Percentiles rank a stretch among this genome's conserved stretches.
phyloP scores from a whole-genome alignment of 257 asterid genomes.

The Penstemon davidsonii region DNA sequence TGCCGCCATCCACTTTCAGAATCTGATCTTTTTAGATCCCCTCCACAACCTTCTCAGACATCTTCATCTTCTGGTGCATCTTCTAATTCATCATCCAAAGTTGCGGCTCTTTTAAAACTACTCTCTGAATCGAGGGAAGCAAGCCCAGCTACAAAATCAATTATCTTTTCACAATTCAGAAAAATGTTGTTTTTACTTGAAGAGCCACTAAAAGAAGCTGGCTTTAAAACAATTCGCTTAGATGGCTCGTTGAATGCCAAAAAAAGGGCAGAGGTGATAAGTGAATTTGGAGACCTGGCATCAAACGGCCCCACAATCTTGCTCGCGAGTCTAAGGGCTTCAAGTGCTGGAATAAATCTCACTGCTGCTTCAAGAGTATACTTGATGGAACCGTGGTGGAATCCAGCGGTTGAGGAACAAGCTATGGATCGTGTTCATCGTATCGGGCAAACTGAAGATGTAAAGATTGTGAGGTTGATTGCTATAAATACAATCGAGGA shows the following conservation, averaged over 20 bases:
- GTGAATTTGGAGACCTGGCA: constrained; percentile 53
- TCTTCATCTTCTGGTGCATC: constrained; percentile 24
- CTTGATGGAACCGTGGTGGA: constrained; percentile 97
- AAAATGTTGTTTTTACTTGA: constrained; percentile 75
- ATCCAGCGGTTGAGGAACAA: constrained; percentile 92
- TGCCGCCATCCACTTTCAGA: constrained; percentile 72
- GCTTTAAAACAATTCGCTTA: constrained; percentile 63
- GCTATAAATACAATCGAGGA: constrained; percentile 77
- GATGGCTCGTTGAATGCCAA: constrained; percentile 80
- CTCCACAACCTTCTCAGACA: constrained; percentile 48
- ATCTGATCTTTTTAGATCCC: constrained; percentile 63
- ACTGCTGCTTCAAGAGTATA: constrained; percentile 81
- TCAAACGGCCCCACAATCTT: constrained; percentile 73
- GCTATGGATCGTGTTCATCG: constrained; percentile 97
- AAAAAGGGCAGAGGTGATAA: constrained; percentile 57
- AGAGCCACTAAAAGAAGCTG: constrained; percentile 60
- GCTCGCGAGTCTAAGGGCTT: constrained; percentile 86
- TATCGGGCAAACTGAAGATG: constrained; percentile 77
- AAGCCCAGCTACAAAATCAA: constrained; percentile 56
- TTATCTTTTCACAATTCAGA: constrained; percentile 80
- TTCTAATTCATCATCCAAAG: constrained; percentile 64
- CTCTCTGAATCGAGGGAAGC: constrained; percentile 48
- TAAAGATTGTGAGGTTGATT: constrained; percentile 72
- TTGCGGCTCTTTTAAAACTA: constrained; percentile 57
- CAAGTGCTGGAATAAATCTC: constrained; percentile 77